Evolutionary conservation across 257 asterid genomes (phyloP).

Genomic region (Solanum medicagineum): DNA sequence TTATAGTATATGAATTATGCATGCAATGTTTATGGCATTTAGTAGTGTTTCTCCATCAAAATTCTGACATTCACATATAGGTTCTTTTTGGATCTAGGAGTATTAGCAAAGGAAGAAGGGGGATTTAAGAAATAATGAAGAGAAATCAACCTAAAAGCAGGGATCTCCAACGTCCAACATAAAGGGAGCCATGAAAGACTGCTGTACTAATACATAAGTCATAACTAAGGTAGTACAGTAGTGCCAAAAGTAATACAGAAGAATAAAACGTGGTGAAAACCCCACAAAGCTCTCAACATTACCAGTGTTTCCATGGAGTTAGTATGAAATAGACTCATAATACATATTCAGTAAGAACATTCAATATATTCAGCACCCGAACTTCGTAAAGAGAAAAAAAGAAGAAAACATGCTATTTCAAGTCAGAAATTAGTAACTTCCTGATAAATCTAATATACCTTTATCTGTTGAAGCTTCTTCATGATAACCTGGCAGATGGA

Average conservation of each 20-base stretch:
- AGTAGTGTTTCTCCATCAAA: neutral
- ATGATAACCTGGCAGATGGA: constrained; percentile 40
- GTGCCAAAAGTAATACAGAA: neutral
- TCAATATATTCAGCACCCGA: neutral
- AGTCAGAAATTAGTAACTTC: neutral
- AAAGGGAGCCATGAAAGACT: neutral
- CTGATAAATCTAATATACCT: constrained; percentile 14
- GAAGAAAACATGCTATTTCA: neutral
- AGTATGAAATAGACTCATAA: neutral
- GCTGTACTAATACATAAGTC: neutral
- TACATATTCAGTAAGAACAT: neutral
- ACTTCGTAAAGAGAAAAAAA: neutral
- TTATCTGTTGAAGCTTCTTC: constrained; percentile 44
- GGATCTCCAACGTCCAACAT: neutral
- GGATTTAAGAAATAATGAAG: neutral
- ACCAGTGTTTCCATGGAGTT: neutral
- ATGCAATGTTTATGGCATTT: neutral
- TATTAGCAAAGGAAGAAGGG: neutral
- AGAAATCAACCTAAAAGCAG: neutral
- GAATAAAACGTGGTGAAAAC: neutral
- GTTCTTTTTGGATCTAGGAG: neutral
- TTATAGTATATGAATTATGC: neutral
- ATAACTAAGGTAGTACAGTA: neutral
- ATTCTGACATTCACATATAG: neutral
- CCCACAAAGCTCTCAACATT: neutral